These are phyloP conservation scores for Penicillium sclerotigenum DNA, from an alignment of 2,329 filamentous ascomycete species.

Conservation along the genomic window DNA sequence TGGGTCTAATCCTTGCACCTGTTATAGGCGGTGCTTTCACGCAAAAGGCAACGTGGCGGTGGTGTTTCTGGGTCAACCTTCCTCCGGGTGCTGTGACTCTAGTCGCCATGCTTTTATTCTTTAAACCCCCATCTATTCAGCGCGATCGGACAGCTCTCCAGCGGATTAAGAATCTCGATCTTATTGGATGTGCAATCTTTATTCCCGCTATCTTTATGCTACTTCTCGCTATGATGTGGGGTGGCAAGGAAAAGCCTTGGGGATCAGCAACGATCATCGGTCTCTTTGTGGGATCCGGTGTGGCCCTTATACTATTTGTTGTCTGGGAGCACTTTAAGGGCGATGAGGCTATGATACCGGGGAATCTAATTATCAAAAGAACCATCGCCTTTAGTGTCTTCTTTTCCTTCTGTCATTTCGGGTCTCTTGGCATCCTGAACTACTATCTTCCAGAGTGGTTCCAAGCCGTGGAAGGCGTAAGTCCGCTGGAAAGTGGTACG, in stretches of 20 bases:
- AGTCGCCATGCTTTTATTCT: constrained; percentile 8
- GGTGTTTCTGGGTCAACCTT: constrained; percentile 8
- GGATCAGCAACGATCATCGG: constrained; percentile 23
- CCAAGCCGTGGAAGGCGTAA: background rate
- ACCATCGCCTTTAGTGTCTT: background rate
- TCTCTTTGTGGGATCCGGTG: constrained; percentile 17
- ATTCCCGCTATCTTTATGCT: constrained; percentile 23
- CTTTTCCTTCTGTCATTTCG: background rate
- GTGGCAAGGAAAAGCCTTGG: constrained; percentile 22
- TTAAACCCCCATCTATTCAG: constrained; percentile 4
- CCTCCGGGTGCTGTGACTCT: constrained; percentile 13
- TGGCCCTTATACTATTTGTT: constrained; percentile 1
- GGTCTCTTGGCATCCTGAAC: background rate
- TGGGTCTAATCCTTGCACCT: constrained; percentile 7
- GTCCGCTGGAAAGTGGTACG: background rate
- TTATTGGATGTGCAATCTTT: constrained; percentile 24
- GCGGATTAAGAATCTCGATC: constrained; percentile 19
- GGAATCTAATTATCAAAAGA: background rate
- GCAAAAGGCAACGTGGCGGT: background rate
- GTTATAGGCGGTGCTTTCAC: constrained; percentile 11
- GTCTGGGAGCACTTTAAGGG: constrained; percentile 1
- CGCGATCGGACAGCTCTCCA: background rate
- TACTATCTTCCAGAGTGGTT: background rate
- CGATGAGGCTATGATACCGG: constrained; percentile 8
- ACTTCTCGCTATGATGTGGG: constrained; percentile 27